Percentiles rank a stretch among this genome's conserved stretches.
These are phyloP conservation scores for Patellaria atrata DNA, from an alignment of 495 filamentous ascomycete genomes.

Conservation along the genomic window DNA sequence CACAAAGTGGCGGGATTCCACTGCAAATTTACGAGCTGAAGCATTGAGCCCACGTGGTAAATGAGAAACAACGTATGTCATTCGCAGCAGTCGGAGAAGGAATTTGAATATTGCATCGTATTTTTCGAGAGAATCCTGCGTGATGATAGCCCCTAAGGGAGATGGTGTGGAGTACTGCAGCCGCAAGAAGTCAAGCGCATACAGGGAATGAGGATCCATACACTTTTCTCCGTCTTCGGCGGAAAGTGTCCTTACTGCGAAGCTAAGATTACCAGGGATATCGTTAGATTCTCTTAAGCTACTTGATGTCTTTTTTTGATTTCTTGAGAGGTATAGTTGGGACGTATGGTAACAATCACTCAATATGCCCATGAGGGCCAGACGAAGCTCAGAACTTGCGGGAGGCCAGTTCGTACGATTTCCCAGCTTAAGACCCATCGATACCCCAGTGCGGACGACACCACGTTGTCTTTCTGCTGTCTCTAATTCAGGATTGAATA, in stretches of 20 bases:
- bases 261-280: slow-evolving; percentile 70
- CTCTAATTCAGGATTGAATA: slow-evolving; percentile 76
- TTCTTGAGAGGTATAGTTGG: slow-evolving; percentile 11
- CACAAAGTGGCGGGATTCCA: slow-evolving; percentile 69
- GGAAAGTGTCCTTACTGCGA: slow-evolving; percentile 69
- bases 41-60: slow-evolving; percentile 35
- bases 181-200: slow-evolving; percentile 81
- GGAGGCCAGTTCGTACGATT: slow-evolving; percentile 77
- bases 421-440: slow-evolving; percentile 68
- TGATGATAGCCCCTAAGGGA: slow-evolving; percentile 59
- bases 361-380: slow-evolving; percentile 78
- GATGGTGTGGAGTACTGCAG: slow-evolving; percentile 70
- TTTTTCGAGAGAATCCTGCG: slow-evolving; percentile 46
- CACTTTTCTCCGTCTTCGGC: slow-evolving; percentile 61
- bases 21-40: slow-evolving; percentile 46
- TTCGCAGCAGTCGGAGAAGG: slow-evolving; percentile 60
- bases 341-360: slow-evolving; percentile 50
- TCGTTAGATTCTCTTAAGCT: slow-evolving; percentile 28
- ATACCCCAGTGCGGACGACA: slow-evolving; percentile 49
- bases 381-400: slow-evolving; percentile 75
- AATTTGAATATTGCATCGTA: slow-evolving; percentile 76
- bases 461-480: slow-evolving; percentile 60
- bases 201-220: slow-evolving; percentile 62
- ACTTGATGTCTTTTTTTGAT: slow-evolving; percentile 11
- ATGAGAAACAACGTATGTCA: slow-evolving; percentile 63